Percentiles rank a stretch among this genome's conserved stretches.
phyloP scores from a whole-genome alignment of 2,329 filamentous ascomycete genomes.

The Chrysoporthe austroafricana region DNA sequence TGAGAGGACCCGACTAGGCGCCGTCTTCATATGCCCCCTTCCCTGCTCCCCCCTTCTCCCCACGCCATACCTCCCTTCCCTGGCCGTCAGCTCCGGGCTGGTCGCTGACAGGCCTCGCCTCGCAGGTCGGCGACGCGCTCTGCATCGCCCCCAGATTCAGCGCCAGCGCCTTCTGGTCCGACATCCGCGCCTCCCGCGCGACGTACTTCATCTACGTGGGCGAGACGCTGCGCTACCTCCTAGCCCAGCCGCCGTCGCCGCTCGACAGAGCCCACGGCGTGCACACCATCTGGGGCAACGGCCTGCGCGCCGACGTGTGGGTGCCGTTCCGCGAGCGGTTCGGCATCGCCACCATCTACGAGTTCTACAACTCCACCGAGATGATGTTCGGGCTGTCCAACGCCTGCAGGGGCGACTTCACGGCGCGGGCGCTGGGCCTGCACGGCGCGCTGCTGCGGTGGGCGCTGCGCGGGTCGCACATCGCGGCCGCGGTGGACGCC shows the following conservation, averaged over 20 bases:
- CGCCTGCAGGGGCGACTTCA: constrained; percentile 63
- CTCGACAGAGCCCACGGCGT: constrained; percentile 63
- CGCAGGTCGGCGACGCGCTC: constrained; percentile 52
- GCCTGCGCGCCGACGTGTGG: constrained; percentile 72
- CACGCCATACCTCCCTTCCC: not conserved
- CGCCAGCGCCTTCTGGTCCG: constrained; percentile 71
- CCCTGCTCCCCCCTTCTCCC: too few species aligned
- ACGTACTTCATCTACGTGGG: constrained; percentile 79
- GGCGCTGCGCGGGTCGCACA: constrained; percentile 55
- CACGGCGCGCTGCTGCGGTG: constrained; percentile 66
- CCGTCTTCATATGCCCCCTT: not conserved
- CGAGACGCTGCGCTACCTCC: constrained; percentile 74
- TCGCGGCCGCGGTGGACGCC: constrained; percentile 71
- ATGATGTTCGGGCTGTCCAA: constrained; percentile 68
- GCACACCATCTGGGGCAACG: constrained; percentile 67
- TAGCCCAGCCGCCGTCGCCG: constrained; percentile 67
- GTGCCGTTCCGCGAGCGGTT: constrained; percentile 66
- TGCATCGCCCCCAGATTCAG: constrained; percentile 72
- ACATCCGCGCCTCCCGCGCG: constrained; percentile 68
- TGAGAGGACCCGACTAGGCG: not conserved
- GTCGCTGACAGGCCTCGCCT: constrained; percentile 31
- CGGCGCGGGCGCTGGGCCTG: constrained; percentile 68
- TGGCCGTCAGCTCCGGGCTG: constrained; percentile 30
- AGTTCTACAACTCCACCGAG: constrained; percentile 82
- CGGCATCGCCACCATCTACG: constrained; percentile 63